Evolutionary conservation across 257 asterid species (phyloP).

Genomic region (Echium plantagineum): DNA sequence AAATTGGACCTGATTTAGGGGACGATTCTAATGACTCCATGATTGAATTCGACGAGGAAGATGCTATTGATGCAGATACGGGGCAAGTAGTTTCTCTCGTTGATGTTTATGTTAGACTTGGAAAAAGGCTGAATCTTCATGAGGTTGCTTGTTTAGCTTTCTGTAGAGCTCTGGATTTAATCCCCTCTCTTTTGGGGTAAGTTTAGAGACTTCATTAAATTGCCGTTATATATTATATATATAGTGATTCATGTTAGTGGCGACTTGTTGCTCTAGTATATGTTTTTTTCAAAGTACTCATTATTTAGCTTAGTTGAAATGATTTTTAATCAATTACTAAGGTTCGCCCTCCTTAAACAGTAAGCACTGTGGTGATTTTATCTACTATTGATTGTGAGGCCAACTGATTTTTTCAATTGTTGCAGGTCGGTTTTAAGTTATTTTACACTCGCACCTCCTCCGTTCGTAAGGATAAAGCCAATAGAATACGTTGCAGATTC

Average conservation of each 20-base stretch:
- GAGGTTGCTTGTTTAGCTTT: slow-evolving; percentile 87
- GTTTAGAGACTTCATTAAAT: background rate
- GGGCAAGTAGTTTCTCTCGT: slow-evolving; percentile 29
- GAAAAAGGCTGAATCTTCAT: slow-evolving; percentile 63
- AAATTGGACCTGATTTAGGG: slow-evolving; percentile 33
- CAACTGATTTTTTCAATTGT: slow-evolving; percentile 12
- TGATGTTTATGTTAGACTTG: slow-evolving; percentile 38
- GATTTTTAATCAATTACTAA: too few species aligned
- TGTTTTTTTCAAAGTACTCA: too few species aligned
- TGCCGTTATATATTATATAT: too few species aligned
- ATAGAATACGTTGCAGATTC: slow-evolving; percentile 24
- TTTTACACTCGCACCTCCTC: slow-evolving; percentile 74
- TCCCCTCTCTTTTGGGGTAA: slow-evolving; percentile 60
- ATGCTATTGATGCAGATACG: slow-evolving; percentile 29
- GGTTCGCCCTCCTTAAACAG: too few species aligned
- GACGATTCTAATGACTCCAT: slow-evolving; percentile 26
- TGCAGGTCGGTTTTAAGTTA: slow-evolving; percentile 61
- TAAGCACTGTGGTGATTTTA: too few species aligned
- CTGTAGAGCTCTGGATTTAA: slow-evolving; percentile 61
- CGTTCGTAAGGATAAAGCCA: slow-evolving; percentile 58
- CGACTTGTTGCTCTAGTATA: too few species aligned
- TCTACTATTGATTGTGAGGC: background rate
- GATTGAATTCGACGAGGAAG: slow-evolving; percentile 43
- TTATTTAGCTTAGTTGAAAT: too few species aligned
- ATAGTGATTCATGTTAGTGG: too few species aligned